Evolutionary conservation across 768 basidiomycete genomes (phyloP), one percentile per base, ranked within the genome.

Genomic region (Tricholoma furcatifolium): DNA sequence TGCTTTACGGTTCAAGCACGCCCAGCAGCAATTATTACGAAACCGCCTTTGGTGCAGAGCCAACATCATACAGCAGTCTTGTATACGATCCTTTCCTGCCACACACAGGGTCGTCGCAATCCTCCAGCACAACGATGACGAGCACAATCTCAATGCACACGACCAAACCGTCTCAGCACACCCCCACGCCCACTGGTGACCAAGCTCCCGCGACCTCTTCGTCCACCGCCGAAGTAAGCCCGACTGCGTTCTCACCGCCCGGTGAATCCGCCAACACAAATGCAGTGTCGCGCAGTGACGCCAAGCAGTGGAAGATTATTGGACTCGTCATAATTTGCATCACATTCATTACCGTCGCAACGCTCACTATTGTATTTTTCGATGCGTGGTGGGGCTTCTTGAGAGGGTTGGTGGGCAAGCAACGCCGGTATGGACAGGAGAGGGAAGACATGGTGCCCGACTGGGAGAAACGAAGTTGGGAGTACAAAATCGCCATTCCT

Each of bases 351-450:
- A 83, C 75, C 23, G 73, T 71, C 2, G 67, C 78, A 45, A 76
- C 86, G 57, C 72, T 88, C 44, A 69, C 76, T 7, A 70, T 82
- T 50, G 77, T 84, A 24, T 89, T 85, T 68, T 88, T 87, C 67
- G 87, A 91, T 68, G 77, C 81, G 32, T 84, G 86, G 77, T 83
- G 78, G 77, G 74, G 79, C 21, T 83, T 87, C 65, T 48, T 85
- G 47, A 68, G 74, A 32, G 83, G 81, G 42, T 60, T 81, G 43
- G 40, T 81, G 18, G 74, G 75, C 51, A 74, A 78, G 55, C 27
- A 27, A 27, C 67, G 66, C 27, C 66, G 65, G 58, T 65, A 65
- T 43, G 62, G 62, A 6, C 52, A 54, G 8, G 74, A 73, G 23
- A 62, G 67, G 30, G 87, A 88, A 64, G 76, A 79, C 50, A 66